A percentile compares a stretch with the other conserved stretches of the same genome.
These are phyloP conservation scores for Microbotryum lychnidis-dioicae DNA, from an alignment of 1,284 basidiomycete species.

Conservation along the genomic window DNA sequence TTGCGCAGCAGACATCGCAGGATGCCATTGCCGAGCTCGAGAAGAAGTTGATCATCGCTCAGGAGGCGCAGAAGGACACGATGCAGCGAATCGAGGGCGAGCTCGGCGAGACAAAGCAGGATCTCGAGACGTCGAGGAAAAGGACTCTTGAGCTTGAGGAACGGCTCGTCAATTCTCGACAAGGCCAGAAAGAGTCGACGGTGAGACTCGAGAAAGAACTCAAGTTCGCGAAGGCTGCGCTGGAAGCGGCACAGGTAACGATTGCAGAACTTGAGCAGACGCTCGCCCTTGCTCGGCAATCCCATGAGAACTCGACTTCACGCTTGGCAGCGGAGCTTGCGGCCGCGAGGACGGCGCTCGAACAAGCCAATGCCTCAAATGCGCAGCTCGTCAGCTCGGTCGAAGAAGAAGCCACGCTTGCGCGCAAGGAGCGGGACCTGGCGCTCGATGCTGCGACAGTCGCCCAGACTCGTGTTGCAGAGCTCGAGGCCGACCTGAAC, in stretches of 20 bases:
- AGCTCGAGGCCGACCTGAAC: slow-evolving; percentile 13
- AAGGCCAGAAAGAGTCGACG: background rate
- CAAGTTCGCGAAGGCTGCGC: too few relatives aligned
- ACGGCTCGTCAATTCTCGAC: background rate
- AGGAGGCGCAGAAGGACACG: background rate
- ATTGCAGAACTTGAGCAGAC: too few relatives aligned
- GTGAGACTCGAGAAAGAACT: too few relatives aligned
- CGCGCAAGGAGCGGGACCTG: slow-evolving; percentile 10
- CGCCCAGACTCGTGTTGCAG: slow-evolving; percentile 6
- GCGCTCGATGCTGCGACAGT: slow-evolving; percentile 4
- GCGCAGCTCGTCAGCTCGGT: too few relatives aligned
- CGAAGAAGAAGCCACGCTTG: too few relatives aligned
- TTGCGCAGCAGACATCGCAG: background rate
- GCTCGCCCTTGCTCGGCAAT: too few relatives aligned
- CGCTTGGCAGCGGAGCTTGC: too few relatives aligned
- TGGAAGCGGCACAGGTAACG: too few relatives aligned
- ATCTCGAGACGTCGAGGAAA: too few relatives aligned
- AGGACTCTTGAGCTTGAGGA: background rate
- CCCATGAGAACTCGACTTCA: too few relatives aligned
- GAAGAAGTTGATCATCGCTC: background rate
- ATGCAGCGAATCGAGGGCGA: background rate
- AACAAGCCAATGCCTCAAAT: too few relatives aligned
- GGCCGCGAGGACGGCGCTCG: too few relatives aligned
- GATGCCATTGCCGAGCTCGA: background rate
- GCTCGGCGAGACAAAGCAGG: background rate